A percentile compares a stretch with the other conserved stretches of the same genome.
These are phyloP conservation scores for Daldinia decipiens DNA, from an alignment of 495 filamentous ascomycete genomes.

Conservation along the genomic window DNA sequence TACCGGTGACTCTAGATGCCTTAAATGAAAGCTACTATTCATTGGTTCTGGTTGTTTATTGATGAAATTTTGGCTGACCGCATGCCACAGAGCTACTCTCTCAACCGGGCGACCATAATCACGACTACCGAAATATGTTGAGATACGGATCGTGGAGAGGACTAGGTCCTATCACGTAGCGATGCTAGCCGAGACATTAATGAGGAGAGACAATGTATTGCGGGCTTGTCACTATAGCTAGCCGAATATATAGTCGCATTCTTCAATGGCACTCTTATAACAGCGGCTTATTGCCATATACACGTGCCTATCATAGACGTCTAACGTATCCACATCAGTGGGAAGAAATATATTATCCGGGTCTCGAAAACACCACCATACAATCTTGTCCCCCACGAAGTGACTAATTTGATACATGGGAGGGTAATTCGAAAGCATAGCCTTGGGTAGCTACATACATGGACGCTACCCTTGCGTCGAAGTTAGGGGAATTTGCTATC, in stretches of 20 bases:
- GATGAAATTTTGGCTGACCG: conserved; percentile 16
- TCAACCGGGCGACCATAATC: conserved; percentile 8
- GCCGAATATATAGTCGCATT: conserved; percentile 29
- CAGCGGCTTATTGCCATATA: conserved; percentile 23
- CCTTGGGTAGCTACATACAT: not conserved
- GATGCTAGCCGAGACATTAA: conserved; percentile 30
- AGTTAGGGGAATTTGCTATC: conserved; percentile 5
- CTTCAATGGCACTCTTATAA: conserved; percentile 24
- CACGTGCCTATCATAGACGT: conserved; percentile 14
- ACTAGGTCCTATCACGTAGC: conserved; percentile 21
- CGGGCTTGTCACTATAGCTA: conserved; percentile 28
- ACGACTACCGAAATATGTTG: conserved; percentile 25
- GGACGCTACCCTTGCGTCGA: not conserved
- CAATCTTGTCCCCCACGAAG: conserved; percentile 22
- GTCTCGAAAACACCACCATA: conserved; percentile 18
- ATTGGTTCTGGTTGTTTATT: conserved; percentile 21
- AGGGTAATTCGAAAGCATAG: not conserved
- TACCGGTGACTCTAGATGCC: not conserved
- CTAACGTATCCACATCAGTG: conserved; percentile 27
- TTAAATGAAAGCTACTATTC: conserved; percentile 4
- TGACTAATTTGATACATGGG: conserved; percentile 10
- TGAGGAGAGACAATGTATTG: conserved; percentile 8
- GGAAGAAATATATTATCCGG: conserved; percentile 24
- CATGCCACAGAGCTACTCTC: conserved; percentile 15
- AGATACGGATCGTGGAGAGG: conserved; percentile 26